Conservation (phyloP, 805 yeast species). For the Vanderwaltozyma tropicalis region DNA sequence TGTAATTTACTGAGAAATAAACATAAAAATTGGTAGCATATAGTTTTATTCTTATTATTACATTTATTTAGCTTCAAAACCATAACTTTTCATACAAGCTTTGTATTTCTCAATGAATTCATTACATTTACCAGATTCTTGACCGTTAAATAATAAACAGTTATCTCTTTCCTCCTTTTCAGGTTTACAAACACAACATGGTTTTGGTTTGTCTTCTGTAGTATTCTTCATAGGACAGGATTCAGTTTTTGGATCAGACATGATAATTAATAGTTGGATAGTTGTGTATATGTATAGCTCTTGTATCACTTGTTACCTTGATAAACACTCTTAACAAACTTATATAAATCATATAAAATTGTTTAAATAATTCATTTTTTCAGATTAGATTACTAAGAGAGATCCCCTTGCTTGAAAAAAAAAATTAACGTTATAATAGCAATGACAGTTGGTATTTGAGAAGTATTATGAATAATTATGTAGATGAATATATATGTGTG, state of each 20-base stretch:
- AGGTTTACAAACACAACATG: slow-evolving; percentile 90
- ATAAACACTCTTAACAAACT: no score
- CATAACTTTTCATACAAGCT: slow-evolving; percentile 84
- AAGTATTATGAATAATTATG: no score
- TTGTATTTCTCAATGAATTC: slow-evolving; percentile 64
- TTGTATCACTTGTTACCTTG: no score
- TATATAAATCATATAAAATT: no score
- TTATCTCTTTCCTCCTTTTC: slow-evolving; percentile 78
- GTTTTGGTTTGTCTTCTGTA: slow-evolving; percentile 56
- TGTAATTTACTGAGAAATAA: not conserved
- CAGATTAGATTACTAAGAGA: no score
- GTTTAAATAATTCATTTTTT: no score
- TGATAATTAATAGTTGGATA: not conserved
- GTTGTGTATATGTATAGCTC: no score
- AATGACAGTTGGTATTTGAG: no score
- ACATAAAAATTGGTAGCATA: not conserved
- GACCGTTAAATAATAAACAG: slow-evolving; percentile 73
- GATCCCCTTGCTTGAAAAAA: no score
- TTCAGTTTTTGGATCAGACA: slow-evolving; percentile 1
- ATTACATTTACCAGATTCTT: slow-evolving; percentile 68
- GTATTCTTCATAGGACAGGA: no score
- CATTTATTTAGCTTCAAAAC: slow-evolving; percentile 38
- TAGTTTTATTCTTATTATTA: no score
- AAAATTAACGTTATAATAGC: no score
- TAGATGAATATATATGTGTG: not conserved